Conservation (phyloP, 2,329 filamentous ascomycete species). For the Epichloe sp. region DNA sequence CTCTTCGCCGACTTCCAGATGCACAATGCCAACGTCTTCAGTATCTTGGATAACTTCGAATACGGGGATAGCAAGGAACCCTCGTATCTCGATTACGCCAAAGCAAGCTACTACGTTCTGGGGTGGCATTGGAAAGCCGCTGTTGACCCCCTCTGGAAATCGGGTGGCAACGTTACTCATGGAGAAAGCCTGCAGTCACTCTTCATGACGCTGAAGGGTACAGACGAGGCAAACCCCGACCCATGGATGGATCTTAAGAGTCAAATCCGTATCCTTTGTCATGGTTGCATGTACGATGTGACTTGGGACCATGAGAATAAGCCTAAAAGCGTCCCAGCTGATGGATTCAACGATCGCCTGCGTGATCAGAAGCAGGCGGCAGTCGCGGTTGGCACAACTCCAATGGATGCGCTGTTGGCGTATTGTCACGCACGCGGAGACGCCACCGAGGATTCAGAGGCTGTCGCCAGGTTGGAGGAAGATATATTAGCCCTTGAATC, state of each 20-base stretch:
- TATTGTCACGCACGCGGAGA: slow-evolving; percentile 12
- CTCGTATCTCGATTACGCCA: slow-evolving; percentile 12
- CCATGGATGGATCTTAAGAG: too few species aligned
- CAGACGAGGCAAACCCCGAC: not conserved
- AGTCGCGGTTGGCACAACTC: slow-evolving; percentile 21
- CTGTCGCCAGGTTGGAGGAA: slow-evolving; percentile 12
- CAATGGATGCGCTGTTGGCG: slow-evolving; percentile 24
- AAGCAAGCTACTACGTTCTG: slow-evolving; percentile 24
- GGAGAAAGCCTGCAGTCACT: slow-evolving; percentile 9
- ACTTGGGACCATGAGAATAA: too few species aligned
- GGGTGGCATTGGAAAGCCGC: slow-evolving; percentile 23
- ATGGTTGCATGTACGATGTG: too few species aligned
- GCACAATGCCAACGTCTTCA: slow-evolving; percentile 29
- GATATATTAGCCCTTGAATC: slow-evolving; percentile 16
- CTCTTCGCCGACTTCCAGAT: slow-evolving; percentile 28
- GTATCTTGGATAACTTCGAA: slow-evolving; percentile 25
- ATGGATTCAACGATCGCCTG: too few species aligned
- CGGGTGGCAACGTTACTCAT: not conserved
- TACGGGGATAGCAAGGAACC: slow-evolving; percentile 11
- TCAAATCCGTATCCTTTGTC: too few species aligned
- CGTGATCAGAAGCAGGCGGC: too few species aligned
- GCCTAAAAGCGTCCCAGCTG: too few species aligned
- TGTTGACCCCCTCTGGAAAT: slow-evolving; percentile 11
- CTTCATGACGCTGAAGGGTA: slow-evolving; percentile 11
- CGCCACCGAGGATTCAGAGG: not conserved